These are phyloP conservation scores for Aspergillus haitiensis DNA, from an alignment of 495 filamentous ascomycete genomes.

Conservation along the genomic window DNA sequence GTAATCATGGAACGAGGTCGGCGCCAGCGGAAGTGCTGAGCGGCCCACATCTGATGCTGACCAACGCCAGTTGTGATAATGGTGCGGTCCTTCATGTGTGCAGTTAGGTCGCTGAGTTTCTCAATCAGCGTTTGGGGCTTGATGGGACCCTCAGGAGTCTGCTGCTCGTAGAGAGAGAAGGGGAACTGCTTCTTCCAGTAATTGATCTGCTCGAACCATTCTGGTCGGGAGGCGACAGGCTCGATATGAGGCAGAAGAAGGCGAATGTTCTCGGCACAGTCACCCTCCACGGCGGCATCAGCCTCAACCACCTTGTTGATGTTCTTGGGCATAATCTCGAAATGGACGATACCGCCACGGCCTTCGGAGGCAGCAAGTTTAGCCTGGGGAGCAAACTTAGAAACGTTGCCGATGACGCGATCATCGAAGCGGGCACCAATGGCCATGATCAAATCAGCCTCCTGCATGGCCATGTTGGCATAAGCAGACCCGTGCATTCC, in stretches of 20 bases:
- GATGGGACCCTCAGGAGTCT: constrained; percentile 69
- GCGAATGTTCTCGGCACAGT: constrained; percentile 65
- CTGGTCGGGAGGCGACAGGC: constrained; percentile 61
- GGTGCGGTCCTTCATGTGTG: constrained; percentile 70
- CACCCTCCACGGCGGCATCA: constrained; percentile 60
- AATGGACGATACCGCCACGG: constrained; percentile 63
- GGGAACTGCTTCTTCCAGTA: constrained; percentile 87
- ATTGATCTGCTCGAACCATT: constrained; percentile 86
- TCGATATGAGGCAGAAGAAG: constrained; percentile 70
- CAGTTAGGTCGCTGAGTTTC: constrained; percentile 73
- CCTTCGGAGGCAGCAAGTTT: constrained; percentile 54
- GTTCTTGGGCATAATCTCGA: constrained; percentile 64
- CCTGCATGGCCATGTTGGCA: constrained; percentile 65
- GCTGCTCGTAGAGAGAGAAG: constrained; percentile 69
- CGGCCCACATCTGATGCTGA: constrained; percentile 97
- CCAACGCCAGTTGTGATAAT: constrained; percentile 91
- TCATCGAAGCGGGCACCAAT: constrained; percentile 64
- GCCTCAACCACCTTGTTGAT: constrained; percentile 66
- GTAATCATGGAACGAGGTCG: constrained; percentile 85
- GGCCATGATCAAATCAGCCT: constrained; percentile 63
- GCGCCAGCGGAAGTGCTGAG: constrained; percentile 91
- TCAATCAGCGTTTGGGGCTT: constrained; percentile 88
- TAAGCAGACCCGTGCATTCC: constrained; percentile 65
- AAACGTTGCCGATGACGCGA: constrained; percentile 55
- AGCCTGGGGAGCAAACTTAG: constrained; percentile 59